Conservation (phyloP, 495 filamentous ascomycete genomes). For the Jackrogersella minutella region DNA sequence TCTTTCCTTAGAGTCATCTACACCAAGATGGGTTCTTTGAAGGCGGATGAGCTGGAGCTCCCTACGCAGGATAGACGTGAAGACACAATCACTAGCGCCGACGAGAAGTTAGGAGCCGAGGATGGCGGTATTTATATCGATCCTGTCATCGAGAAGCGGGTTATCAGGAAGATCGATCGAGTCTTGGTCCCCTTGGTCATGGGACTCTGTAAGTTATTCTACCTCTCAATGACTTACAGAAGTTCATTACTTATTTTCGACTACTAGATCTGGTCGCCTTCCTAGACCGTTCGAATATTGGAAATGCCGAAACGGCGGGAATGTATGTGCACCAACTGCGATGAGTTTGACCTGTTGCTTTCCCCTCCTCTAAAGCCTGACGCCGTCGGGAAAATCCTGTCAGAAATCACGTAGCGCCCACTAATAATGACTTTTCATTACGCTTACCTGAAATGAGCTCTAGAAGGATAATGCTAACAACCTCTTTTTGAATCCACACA, state of each 20-base stretch:
- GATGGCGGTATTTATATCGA: constrained; percentile 48
- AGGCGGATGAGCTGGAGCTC: constrained; percentile 10
- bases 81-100: not conserved
- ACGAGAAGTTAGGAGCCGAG: constrained; percentile 21
- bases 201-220: constrained; percentile 22
- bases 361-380: not conserved
- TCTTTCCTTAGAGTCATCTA: not conserved
- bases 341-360: too few relatives aligned
- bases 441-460: not conserved
- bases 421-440: not conserved
- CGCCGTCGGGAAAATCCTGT: not conserved
- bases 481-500: not conserved
- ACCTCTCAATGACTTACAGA: not conserved
- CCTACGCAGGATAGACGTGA: constrained; percentile 22
- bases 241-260: constrained; percentile 9
- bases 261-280: constrained; percentile 67
- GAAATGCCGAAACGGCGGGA: constrained; percentile 69
- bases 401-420: not conserved
- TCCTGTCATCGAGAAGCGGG: constrained; percentile 62
- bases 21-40: constrained; percentile 18
- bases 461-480: constrained; percentile 1
- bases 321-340: constrained; percentile 50
- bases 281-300: constrained; percentile 73
- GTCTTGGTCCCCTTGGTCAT: constrained; percentile 36
- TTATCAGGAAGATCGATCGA: constrained; percentile 67